A percentile compares a stretch with the other conserved stretches of the same genome.
phyloP scores from a whole-genome alignment of 1,139 yeast species.

The Lodderomyces beijingensis region DNA sequence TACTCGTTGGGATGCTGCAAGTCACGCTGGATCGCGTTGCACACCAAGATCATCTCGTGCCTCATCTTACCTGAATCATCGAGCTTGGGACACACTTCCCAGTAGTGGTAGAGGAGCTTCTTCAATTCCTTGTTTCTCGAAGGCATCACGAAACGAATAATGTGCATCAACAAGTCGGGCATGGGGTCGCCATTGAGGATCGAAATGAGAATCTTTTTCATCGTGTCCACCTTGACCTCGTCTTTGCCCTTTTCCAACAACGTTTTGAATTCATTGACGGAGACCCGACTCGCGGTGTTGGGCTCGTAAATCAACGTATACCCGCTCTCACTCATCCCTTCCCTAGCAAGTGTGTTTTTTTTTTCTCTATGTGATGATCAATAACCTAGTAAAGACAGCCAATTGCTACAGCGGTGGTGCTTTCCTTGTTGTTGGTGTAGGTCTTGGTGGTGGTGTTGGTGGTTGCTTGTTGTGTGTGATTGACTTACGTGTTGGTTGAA shows the following conservation, averaged over 20 bases:
- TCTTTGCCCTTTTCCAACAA: constrained; percentile 88
- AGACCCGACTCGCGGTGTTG: constrained; percentile 63
- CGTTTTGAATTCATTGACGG: constrained; percentile 72
- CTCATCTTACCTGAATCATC: constrained; percentile 86
- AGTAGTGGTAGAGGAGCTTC: constrained; percentile 88
- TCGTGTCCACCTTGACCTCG: constrained; percentile 80
- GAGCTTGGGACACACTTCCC: constrained; percentile 96
- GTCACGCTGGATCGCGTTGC: constrained; percentile 96
- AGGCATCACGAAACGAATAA: constrained; percentile 96
- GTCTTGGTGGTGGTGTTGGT: no score
- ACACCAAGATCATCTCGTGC: constrained; percentile 97
- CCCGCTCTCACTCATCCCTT: constrained; percentile 46
- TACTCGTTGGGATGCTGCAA: constrained; percentile 97
- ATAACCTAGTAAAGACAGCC: no score
- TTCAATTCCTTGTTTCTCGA: constrained; percentile 86
- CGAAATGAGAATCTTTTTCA: constrained; percentile 80
- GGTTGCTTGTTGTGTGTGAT: neutral
- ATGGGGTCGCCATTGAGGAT: constrained; percentile 92
- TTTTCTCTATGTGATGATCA: no score
- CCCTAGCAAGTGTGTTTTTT: neutral
- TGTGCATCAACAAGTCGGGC: constrained; percentile 96
- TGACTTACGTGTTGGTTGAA: constrained; percentile 3
- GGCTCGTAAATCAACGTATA: constrained; percentile 78
- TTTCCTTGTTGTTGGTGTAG: no score
- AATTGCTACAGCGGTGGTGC: no score